These are phyloP conservation scores for Plasmodium gonderi DNA, from an alignment of 169 alveolate genomes.

Conservation along the genomic window DNA sequence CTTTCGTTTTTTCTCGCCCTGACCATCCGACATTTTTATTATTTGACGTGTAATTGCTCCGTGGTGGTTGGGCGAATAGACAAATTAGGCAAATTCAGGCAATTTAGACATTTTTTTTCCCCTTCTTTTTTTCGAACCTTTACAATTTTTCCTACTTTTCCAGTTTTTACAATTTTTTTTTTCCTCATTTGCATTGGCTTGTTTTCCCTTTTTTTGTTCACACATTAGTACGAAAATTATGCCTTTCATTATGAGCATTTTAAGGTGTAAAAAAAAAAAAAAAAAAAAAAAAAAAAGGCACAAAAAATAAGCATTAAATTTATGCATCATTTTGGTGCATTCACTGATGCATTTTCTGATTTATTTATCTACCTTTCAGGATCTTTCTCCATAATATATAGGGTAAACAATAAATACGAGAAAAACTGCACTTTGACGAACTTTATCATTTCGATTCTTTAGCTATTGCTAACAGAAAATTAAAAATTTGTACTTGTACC, in stretches of 20 bases:
- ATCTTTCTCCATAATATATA: no score
- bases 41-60: not conserved
- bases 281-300: no score
- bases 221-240: not conserved
- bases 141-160: no score
- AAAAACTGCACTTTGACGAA: slow-evolving; percentile 4
- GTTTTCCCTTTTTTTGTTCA: not conserved
- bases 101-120: not conserved
- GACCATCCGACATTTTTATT: not conserved
- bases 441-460: not conserved
- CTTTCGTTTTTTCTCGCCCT: not conserved
- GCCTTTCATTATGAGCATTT: not conserved
- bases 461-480: not conserved
- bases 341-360: not conserved
- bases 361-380: not conserved
- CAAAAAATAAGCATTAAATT: not conserved
- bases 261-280: no score
- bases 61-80: not conserved
- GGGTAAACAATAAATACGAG: not conserved
- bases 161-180: no score
- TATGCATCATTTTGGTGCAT: not conserved
- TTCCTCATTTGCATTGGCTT: no score
- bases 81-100: not conserved
- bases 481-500: not conserved
- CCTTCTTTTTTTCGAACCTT: not conserved